Evolutionary conservation across 1,284 basidiomycete genomes (phyloP), one percentile per base, ranked within the genome.

Genomic region (Sanghuangporus sanghuang): DNA sequence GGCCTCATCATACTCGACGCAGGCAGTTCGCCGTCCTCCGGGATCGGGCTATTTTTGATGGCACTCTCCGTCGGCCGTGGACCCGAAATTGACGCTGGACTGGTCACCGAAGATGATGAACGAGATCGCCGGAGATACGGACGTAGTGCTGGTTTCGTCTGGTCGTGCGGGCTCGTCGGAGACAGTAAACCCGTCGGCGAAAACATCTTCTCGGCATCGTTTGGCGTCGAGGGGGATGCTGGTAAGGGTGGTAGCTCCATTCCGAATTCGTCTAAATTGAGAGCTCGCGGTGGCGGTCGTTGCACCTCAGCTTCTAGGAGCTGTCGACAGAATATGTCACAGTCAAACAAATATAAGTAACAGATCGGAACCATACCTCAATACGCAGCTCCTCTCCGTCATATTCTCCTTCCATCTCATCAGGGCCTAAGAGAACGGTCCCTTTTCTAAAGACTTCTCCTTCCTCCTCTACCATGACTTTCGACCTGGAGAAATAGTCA

Each of bases 391-490:
- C 89, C 70, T 94, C 92, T 0, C 91, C 89, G n/a, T 85, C 89
- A 69, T 89, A 91, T 73, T 88, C 90, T 27, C 85, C 86, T 73
- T 92, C 92, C 83, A 94, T 90, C 71, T 93, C 92, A 66, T 90
- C 92, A 4, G 89, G 87, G 0, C 90, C 88, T 9, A 96, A 79
- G 11, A 93, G 79, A 1, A 86, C 87, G 1, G 82, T 83, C 0
- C 95, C 94, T 72, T 95, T 95, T 57, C 95, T 80, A 77, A 98
- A 98, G 38, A 97, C 89, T 74, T 97, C 95, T 1, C 92, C 93
- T 70, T 94, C 93, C 70, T 95, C 93, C 68, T 87, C 90, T 0
- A 95, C 89, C 88, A 90, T 92, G 60, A 79, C 86, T 68, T 84
- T 81, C 46, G 88, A 91, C 60, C 89, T 90, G 58, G 48, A 67